These are phyloP conservation scores for Melastoma candidum DNA, from an alignment of 441 rosid species.

Conservation along the genomic window DNA sequence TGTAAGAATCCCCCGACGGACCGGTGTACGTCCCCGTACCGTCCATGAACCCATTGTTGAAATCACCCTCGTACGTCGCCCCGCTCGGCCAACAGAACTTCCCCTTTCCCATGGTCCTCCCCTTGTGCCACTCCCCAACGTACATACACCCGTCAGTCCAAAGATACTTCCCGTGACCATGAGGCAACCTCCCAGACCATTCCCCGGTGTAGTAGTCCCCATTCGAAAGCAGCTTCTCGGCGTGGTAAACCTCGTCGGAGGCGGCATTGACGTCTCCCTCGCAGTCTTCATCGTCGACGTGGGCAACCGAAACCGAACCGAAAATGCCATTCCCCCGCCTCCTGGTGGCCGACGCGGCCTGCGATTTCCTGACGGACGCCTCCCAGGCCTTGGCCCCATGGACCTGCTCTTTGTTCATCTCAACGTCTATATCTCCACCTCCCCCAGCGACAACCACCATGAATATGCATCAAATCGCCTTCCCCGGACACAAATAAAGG, in stretches of 20 bases:
- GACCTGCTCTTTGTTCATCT: constrained; percentile 44
- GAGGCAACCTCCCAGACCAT: neutral
- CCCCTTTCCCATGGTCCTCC: too few relatives aligned
- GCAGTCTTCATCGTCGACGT: constrained; percentile 70
- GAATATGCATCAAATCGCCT: too few relatives aligned
- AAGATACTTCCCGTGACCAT: too few relatives aligned
- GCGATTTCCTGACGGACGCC: constrained; percentile 37
- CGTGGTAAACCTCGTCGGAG: constrained; percentile 23
- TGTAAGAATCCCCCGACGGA: too few relatives aligned
- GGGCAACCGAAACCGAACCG: constrained; percentile 61
- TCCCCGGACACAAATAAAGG: too few relatives aligned
- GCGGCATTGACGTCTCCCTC: constrained; percentile 11
- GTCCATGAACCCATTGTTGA: too few relatives aligned
- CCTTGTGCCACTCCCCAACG: too few relatives aligned
- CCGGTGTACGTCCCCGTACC: too few relatives aligned
- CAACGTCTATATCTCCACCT: constrained; percentile 10
- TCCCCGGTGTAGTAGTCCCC: constrained; percentile 84
- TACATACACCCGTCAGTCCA: too few relatives aligned
- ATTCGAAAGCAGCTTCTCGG: constrained; percentile 45
- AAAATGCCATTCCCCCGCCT: constrained; percentile 29
- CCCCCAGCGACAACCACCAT: too few relatives aligned
- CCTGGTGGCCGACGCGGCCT: constrained; percentile 24
- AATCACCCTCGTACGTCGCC: too few relatives aligned
- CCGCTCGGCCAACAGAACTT: too few relatives aligned
- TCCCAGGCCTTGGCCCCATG: constrained; percentile 48